Evolutionary conservation across 495 filamentous ascomycete species (phyloP), one percentile per base, ranked within the genome.

Genomic region (Hapsidospora chrysogenum): DNA sequence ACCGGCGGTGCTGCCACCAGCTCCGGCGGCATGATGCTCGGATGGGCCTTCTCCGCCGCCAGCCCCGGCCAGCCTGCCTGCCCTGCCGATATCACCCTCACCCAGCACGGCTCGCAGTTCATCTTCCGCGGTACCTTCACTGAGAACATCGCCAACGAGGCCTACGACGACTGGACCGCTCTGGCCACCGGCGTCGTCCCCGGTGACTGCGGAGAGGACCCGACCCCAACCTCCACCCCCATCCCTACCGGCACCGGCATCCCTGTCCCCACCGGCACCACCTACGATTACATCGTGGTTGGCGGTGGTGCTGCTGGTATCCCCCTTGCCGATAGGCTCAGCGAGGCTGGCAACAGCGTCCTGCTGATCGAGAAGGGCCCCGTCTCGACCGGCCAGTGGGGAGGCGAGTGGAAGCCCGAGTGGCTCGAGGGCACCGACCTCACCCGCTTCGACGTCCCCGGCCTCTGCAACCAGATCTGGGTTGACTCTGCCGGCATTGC

Each of bases 371-470:
- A 80, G 57, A 70, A 70, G 45, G 75, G 75, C 15, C 64, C 67
- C 5, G 64, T 70, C 33, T 72, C 69, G 23, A 70, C 70, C 11
- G 71, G 63, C 32, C 58, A 64, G 40, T 68, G 60, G 48, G 72
- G 72, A 31, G 75, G 75, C 32, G 64, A 45, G 6, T 42, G 64
- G 41, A 66, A 62, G 41, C 75, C 76, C 19, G 61, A 66, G 19
- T 78, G 79, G 67, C 63, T 81, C 14, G 53, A 63, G 27, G 74
- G 73, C 26, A 74, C 73, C 26, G 68, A 69, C 32, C 58, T 86
- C 31, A 84, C 80, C 26, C 66, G 76, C 20, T 81, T 84, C 44
- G 80, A 86, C 47, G 69, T 85, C n/a, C 80, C 80, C 3, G 80
- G 80, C 37, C 66, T 85, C 34, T 80, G 72, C 54, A 80, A 74